Base-by-base conservation (phyloP, 306 rosid genomes). In the Glycine tomentella region DNA sequence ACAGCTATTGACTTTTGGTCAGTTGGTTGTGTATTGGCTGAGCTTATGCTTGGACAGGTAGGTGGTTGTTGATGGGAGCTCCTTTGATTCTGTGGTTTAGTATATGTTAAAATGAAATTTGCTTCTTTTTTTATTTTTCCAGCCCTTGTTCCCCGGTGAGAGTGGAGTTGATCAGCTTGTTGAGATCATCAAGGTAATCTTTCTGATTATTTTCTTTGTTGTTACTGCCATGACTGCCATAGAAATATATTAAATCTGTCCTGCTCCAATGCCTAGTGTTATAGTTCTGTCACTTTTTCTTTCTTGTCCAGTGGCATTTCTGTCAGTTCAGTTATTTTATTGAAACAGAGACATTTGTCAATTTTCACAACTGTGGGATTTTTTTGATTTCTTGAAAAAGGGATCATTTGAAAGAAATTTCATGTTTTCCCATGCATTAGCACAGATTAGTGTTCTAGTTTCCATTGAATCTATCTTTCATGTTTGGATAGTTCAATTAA, bases 111-210 rank as follows among this genome's bases (percentile, higher is more conserved):
- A 31, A 16, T 33, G 62, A 40, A 76, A 33, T 79, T 72, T 68
- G 34, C 66, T 13, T 66, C 2, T 79, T 8, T 25, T 0, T 51
- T 51, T 36, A 2, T 80, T 67, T 25, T 74, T 34, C 52, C 89
- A 91, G 98, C 98, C 98, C 77, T 88, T 93, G 16, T 93, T 93
- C 86, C 97, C 98, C 14, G 98, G 98, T 63, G 98, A 93, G 80
- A 93, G 97, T 73, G 98, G 98, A 65, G 97, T 93, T 45, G 97
- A 93, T 88, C 98, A 93, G 88, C 97, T 93, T 80, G 98, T 93
- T 69, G 98, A 93, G 86, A 93, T 93, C 83, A 93, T 93, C 81
- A 93, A 93, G 94, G 98, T 93, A 87, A 83, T 49, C 45, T 84
- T 64, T 66, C 17, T 69, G 70, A 48, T 75, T 7, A 52, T 42